Evolutionary conservation across 768 basidiomycete genomes (phyloP), one percentile per base, ranked within the genome.

Genomic region (Serpula lacrymans): DNA sequence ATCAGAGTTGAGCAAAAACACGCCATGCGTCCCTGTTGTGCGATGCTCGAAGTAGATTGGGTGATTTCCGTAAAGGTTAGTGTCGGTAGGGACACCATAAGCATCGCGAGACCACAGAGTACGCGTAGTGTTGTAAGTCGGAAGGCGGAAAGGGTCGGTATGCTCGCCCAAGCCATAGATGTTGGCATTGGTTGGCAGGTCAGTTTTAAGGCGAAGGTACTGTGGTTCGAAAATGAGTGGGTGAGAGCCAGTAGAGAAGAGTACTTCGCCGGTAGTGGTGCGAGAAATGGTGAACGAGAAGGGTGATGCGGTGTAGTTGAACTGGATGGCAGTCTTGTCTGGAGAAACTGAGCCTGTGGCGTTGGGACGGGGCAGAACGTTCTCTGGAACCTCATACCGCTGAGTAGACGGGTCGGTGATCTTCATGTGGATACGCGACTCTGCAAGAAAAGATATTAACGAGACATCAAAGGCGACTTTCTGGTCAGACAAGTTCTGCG

Each of bases 131-230:
- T 69, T 69, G 39, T 54, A 45, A 5, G 59, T 58, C 18, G 67
- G 60, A 20, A 86, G 74, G 13, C 73, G 77, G 72, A 86, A 85
- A 0, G 74, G 51, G 43, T 84, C 72, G 4, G 78, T 77, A 55
- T 84, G 80, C 49, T 84, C 84, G n/a, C 87, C 86, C 8, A 88
- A 69, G 2, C 88, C 88, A 53, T 86, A 88, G 40, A 88, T 74
- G 58, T 88, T 87, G 20, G 86, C 74, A 29, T 74, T 58, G 3
- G 57, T 39, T 1, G 84, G 80, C 0, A 89, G 58, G 32, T 53
- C 57, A 13, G 83, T 84, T 55, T 84, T 81, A 47, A 89, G 63
- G 38, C 84, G 81, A 11, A 89, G 68, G 54, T 84, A 89, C 58
- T 88, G 86, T 1, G 82, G 75, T 49, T 87, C 83, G 51, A 83